Percentiles rank a stretch among this genome's conserved stretches.
These are phyloP conservation scores for Cadophora malorum DNA, from an alignment of 2,329 filamentous ascomycete genomes.

Conservation along the genomic window DNA sequence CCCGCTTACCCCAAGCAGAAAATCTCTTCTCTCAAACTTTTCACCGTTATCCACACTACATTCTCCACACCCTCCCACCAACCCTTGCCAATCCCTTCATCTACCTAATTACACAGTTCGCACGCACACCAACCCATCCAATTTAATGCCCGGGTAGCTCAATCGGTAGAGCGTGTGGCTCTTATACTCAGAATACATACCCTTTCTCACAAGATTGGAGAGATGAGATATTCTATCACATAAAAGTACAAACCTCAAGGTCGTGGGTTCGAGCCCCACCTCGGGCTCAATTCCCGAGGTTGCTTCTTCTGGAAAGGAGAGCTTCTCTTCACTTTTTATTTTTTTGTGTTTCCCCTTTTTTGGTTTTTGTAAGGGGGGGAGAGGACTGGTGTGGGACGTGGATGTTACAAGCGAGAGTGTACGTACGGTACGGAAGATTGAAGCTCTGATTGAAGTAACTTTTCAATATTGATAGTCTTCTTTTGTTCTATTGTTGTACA, in stretches of 20 bases:
- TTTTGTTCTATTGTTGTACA: no score
- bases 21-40: neutral
- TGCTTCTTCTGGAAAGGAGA: neutral
- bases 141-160: constrained; percentile 39
- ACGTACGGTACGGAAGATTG: no score
- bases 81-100: no score
- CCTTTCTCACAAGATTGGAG: no score
- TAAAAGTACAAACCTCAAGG: neutral
- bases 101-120: neutral
- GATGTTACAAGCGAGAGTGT: no score
- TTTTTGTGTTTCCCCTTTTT: neutral
- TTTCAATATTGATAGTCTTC: no score
- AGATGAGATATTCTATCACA: neutral
- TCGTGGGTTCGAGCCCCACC: constrained; percentile 17
- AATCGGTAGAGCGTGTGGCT: constrained; percentile 45
- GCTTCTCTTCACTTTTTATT: constrained; percentile 6
- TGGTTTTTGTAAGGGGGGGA: neutral
- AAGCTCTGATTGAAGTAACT: no score
- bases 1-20: neutral
- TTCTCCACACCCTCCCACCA: neutral
- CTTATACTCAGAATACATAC: no score
- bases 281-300: constrained; percentile 18
- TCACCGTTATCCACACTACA: neutral
- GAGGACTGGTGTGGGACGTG: neutral
- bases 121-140: neutral